Evolutionary conservation across 2,329 filamentous ascomycete genomes (phyloP).

Genomic region (Rachicladosporium sp.): DNA sequence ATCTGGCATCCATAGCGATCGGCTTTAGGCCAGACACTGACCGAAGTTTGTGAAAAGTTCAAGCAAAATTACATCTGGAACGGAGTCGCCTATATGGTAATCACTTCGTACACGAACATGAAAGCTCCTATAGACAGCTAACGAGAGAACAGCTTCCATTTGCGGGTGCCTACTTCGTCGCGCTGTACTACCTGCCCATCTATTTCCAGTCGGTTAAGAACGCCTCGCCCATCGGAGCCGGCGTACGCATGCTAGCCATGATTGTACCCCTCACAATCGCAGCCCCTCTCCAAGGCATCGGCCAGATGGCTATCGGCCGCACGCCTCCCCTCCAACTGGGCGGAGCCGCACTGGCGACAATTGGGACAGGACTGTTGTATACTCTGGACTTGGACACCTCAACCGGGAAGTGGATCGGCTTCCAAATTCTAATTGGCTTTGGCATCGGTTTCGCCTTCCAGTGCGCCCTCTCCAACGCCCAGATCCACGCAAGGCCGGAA

Average conservation of each 20-base stretch:
- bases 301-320: no score
- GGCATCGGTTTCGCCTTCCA: slow-evolving; percentile 37
- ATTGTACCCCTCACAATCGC: background rate
- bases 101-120: no score
- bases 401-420: slow-evolving; percentile 40
- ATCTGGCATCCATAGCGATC: no score
- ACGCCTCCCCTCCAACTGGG: slow-evolving; percentile 3
- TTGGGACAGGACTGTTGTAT: slow-evolving; percentile 15
- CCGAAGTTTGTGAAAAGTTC: background rate
- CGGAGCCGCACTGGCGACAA: slow-evolving; percentile 24
- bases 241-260: slow-evolving; percentile 11
- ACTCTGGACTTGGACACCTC: slow-evolving; percentile 28
- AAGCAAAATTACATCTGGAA: background rate
- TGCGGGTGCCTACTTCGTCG: slow-evolving; percentile 1
- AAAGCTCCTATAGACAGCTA: no score
- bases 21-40: no score
- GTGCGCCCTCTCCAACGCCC: slow-evolving; percentile 13
- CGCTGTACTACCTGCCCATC: slow-evolving; percentile 19
- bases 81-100: background rate
- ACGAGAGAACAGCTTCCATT: background rate
- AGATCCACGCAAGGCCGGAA: slow-evolving; percentile 21
- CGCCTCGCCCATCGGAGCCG: slow-evolving; percentile 12
- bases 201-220: slow-evolving; percentile 20
- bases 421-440: slow-evolving; percentile 38
- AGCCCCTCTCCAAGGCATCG: no score